Evolutionary conservation across 2,329 filamentous ascomycete genomes (phyloP).

Genomic region (Cladorrhinum sp.): DNA sequence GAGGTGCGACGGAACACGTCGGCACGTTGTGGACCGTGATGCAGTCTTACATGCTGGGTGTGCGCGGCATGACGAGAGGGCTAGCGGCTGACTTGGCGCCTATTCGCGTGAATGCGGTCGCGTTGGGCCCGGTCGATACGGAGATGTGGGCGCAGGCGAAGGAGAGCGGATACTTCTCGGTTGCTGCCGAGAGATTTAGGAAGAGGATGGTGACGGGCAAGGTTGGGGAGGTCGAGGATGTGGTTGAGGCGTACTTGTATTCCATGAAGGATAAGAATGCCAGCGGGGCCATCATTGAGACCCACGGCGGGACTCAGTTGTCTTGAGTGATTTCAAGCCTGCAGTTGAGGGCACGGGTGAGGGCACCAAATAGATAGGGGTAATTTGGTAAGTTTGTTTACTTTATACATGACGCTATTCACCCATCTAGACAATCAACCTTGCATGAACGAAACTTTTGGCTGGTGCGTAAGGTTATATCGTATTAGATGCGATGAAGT

Average conservation of each 20-base stretch:
- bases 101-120: constrained; percentile 10
- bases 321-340: background rate
- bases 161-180: background rate
- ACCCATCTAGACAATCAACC: no score
- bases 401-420: background rate
- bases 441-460: no score
- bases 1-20: background rate
- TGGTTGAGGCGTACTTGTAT: constrained; percentile 17
- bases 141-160: constrained; percentile 7
- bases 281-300: constrained; percentile 4
- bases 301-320: constrained; percentile 12
- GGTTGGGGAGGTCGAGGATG: constrained; percentile 12
- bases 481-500: no score
- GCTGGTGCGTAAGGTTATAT: no score
- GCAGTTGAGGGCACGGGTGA: background rate
- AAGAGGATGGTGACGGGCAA: constrained; percentile 8
- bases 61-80: constrained; percentile 11
- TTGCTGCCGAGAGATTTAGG: background rate
- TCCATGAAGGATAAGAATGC: constrained; percentile 11
- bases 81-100: constrained; percentile 13
- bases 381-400: background rate
- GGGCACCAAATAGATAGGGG: background rate
- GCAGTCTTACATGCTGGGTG: background rate
- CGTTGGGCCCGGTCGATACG: constrained; percentile 10
- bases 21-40: background rate